These are phyloP conservation scores for Microcera coccophila DNA, from an alignment of 2,329 filamentous ascomycete genomes.

Conservation along the genomic window DNA sequence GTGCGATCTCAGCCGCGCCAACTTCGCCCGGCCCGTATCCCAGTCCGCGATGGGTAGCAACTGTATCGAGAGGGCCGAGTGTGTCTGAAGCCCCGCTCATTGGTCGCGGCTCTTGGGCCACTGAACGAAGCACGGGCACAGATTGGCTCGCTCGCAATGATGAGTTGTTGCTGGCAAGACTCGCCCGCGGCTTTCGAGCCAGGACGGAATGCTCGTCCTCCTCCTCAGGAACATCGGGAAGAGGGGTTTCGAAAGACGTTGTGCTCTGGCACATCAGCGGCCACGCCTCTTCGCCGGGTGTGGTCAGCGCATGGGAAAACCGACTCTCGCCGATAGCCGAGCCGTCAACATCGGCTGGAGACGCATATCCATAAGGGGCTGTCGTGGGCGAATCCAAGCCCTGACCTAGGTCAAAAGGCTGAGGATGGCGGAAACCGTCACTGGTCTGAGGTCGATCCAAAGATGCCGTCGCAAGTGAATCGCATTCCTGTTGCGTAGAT, in stretches of 20 bases:
- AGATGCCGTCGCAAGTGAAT: constrained; percentile 32
- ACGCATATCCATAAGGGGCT: constrained; percentile 12
- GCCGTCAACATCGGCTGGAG: constrained; percentile 9
- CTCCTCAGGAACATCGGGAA: constrained; percentile 61
- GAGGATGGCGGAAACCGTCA: constrained; percentile 43
- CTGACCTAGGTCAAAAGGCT: constrained; percentile 36
- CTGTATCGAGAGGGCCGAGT: constrained; percentile 43
- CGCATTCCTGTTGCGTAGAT: constrained; percentile 45
- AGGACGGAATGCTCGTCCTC: constrained; percentile 52
- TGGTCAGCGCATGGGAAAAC: constrained; percentile 40
- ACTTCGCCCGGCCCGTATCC: constrained; percentile 11
- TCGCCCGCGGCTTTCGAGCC: constrained; percentile 39
- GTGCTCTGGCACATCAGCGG: constrained; percentile 28
- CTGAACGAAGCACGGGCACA: constrained; percentile 50
- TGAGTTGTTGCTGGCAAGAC: constrained; percentile 45
- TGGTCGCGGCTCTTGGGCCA: constrained; percentile 38
- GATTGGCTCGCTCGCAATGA: constrained; percentile 55
- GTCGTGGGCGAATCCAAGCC: constrained; percentile 16
- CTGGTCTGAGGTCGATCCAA: constrained; percentile 45
- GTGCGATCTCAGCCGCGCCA: constrained; percentile 26
- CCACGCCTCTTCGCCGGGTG: constrained; percentile 42
- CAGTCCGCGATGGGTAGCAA: constrained; percentile 32
- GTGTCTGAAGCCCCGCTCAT: constrained; percentile 52
- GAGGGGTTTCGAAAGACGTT: constrained; percentile 38
- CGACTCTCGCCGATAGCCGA: constrained; percentile 14